Percentiles rank a stretch among this genome's conserved stretches.
These are phyloP conservation scores for Saxophila tyrrhenica DNA, from an alignment of 495 filamentous ascomycete species.

Conservation along the genomic window DNA sequence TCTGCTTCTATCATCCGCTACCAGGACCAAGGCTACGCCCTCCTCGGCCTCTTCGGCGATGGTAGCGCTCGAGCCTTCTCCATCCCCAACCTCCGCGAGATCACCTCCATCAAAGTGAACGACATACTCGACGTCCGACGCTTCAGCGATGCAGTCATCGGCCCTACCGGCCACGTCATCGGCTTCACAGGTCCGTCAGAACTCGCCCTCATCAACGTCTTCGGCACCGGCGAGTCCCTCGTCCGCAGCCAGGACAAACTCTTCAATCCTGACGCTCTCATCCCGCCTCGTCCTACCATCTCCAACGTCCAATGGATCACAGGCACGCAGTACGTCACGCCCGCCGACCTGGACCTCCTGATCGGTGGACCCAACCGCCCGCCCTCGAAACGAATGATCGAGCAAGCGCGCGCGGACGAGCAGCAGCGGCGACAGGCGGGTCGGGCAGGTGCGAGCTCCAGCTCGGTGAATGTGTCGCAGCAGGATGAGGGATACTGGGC, in stretches of 20 bases:
- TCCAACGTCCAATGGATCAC: slow-evolving; percentile 93
- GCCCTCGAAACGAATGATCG: slow-evolving; percentile 65
- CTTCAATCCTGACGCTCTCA: slow-evolving; percentile 57
- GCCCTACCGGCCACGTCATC: slow-evolving; percentile 65
- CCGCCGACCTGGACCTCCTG: slow-evolving; percentile 79
- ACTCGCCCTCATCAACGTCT: slow-evolving; percentile 64
- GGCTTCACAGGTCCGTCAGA: slow-evolving; percentile 88
- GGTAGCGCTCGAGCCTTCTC: slow-evolving; percentile 67
- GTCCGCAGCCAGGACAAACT: slow-evolving; percentile 53
- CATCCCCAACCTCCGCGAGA: slow-evolving; percentile 74
- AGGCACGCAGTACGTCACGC: slow-evolving; percentile 82
- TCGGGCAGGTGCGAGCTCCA: slow-evolving; percentile 32
- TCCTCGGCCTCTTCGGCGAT: slow-evolving; percentile 76
- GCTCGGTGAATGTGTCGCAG: too few relatives aligned
- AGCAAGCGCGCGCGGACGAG: slow-evolving; percentile 49
- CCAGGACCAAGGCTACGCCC: slow-evolving; percentile 59
- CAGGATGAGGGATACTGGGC: slow-evolving; percentile 51
- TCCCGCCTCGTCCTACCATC: slow-evolving; percentile 84
- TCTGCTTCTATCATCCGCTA: slow-evolving; percentile 62
- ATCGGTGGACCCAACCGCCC: slow-evolving; percentile 85
- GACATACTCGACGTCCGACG: slow-evolving; percentile 61
- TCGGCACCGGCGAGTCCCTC: slow-evolving; percentile 56
- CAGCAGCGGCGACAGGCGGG: slow-evolving; percentile 43
- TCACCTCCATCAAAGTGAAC: slow-evolving; percentile 52
- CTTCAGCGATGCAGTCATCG: slow-evolving; percentile 54